Conservation (phyloP, 2,329 filamentous ascomycete species). For the Incumbomyces lentus region DNA sequence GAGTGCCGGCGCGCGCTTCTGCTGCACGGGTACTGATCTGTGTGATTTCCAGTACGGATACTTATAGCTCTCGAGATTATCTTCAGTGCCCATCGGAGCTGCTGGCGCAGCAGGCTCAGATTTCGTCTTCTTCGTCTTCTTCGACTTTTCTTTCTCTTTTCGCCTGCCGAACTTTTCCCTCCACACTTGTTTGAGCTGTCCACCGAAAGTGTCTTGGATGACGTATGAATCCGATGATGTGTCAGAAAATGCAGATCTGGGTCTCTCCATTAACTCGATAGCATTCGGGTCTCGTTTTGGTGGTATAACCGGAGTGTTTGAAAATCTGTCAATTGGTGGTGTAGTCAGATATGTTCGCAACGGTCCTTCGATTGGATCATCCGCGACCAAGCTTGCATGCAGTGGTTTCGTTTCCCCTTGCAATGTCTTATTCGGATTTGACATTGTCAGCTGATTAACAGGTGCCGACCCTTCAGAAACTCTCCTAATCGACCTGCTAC, state of each 20-base stretch:
- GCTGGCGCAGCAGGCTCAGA: not conserved
- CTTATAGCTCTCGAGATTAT: constrained; percentile 2
- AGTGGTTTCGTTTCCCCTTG: not conserved
- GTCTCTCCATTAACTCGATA: not conserved
- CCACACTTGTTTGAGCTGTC: constrained; percentile 1
- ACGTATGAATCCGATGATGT: not conserved
- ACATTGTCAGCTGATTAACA: not conserved
- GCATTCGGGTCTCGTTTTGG: not conserved
- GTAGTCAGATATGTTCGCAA: constrained; percentile 4
- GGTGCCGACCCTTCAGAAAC: not conserved
- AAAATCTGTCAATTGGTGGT: not conserved
- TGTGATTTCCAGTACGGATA: not conserved
- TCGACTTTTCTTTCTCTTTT: not conserved
- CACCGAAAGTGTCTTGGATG: not conserved
- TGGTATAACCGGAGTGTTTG: not conserved
- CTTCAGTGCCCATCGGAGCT: not conserved
- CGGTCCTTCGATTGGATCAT: constrained; percentile 4
- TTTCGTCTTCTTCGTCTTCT: not conserved
- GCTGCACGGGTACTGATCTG: not conserved
- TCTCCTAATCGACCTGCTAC: constrained; percentile 10
- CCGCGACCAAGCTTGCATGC: not conserved
- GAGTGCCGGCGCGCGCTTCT: not conserved
- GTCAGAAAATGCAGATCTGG: constrained; percentile 1
- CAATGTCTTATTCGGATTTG: not conserved
- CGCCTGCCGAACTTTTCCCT: not conserved